Conservation (phyloP, 176 grass and related monocot genomes). For the Avena sativa region DNA sequence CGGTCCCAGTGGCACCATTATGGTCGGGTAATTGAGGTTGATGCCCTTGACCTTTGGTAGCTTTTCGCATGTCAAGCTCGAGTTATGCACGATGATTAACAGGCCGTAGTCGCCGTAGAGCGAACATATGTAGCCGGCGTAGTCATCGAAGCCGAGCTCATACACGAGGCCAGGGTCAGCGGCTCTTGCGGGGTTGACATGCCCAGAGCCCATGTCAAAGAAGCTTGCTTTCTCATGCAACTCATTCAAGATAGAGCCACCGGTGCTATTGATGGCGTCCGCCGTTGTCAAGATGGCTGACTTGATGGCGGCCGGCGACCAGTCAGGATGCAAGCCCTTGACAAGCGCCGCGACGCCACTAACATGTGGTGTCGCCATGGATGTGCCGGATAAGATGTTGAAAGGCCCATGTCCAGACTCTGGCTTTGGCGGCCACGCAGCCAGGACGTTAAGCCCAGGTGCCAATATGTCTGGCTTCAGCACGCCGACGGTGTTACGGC, state of each 20-base stretch:
- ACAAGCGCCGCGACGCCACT: neutral
- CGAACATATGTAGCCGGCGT: neutral
- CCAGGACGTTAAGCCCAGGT: slow-evolving; percentile 10
- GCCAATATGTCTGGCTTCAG: slow-evolving; percentile 3
- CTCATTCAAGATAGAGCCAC: neutral
- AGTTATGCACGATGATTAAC: neutral
- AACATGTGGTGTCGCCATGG: neutral
- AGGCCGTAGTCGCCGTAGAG: neutral
- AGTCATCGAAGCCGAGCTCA: neutral
- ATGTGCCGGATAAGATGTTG: slow-evolving; percentile 12
- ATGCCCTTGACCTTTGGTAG: neutral
- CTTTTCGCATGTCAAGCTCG: neutral
- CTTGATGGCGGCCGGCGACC: neutral
- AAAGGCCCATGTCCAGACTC: neutral
- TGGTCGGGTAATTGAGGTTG: slow-evolving; percentile 13
- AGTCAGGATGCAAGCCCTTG: neutral
- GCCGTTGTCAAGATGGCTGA: neutral
- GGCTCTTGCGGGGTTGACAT: neutral
- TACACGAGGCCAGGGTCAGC: slow-evolving; percentile 11
- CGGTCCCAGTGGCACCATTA: neutral
- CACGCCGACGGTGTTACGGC: neutral
- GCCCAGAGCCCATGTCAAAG: neutral
- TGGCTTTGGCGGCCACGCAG: neutral
- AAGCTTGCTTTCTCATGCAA: neutral
- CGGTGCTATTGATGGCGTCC: neutral